Conservation (phyloP, 2,329 filamentous ascomycete genomes). For the Nemania sp. region DNA sequence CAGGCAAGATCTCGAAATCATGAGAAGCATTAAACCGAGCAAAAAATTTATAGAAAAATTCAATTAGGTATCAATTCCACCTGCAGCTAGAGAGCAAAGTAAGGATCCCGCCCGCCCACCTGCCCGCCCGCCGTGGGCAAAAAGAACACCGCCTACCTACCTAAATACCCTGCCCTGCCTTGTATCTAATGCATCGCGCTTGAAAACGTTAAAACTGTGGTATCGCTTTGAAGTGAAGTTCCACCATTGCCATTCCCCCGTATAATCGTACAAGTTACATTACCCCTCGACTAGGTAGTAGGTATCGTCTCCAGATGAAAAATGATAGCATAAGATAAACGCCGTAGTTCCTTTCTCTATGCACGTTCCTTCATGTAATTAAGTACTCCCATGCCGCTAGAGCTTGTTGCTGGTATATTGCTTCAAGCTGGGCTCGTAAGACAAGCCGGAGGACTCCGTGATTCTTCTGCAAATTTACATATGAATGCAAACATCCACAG, state of each 20-base stretch:
- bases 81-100: background rate
- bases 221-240: no score
- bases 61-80: slow-evolving; percentile 19
- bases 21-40: no score
- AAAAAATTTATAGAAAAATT: no score
- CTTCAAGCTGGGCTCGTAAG: background rate
- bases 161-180: no score
- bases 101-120: background rate
- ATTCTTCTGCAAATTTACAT: background rate
- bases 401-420: background rate
- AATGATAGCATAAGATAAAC: slow-evolving; percentile 8
- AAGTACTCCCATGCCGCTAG: slow-evolving; percentile 5
- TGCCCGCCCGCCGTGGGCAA: no score
- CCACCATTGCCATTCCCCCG: slow-evolving; percentile 6
- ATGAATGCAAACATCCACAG: background rate
- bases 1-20: no score
- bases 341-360: slow-evolving; percentile 15
- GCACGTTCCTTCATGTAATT: slow-evolving; percentile 3
- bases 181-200: slow-evolving; percentile 33
- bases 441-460: background rate
- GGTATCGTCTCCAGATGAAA: background rate
- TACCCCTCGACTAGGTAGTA: slow-evolving; percentile 3
- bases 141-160: slow-evolving; percentile 36
- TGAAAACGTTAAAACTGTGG: slow-evolving; percentile 1
- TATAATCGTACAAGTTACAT: slow-evolving; percentile 23